A percentile compares a stretch with the other conserved stretches of the same genome.
phyloP scores from a whole-genome alignment of 139 green algal genomes.

The Chlorella sorokiniana region DNA sequence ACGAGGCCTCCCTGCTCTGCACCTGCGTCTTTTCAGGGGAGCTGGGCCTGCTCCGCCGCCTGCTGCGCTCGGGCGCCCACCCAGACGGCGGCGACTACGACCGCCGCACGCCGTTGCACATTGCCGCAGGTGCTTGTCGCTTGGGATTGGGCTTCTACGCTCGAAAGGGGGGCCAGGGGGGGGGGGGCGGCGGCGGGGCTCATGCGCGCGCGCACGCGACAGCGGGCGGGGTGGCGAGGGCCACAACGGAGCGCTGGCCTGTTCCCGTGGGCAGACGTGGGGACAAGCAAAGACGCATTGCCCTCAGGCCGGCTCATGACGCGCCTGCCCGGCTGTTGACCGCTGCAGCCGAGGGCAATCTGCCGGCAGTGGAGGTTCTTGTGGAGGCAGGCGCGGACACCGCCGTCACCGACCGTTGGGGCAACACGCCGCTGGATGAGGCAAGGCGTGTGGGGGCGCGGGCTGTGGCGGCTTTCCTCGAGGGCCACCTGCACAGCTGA shows the following conservation, averaged over 20 bases:
- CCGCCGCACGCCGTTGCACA: slow-evolving; percentile 64
- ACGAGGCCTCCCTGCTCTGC: slow-evolving; percentile 40
- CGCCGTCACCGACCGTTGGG: slow-evolving; percentile 40
- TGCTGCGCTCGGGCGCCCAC: slow-evolving; percentile 59
- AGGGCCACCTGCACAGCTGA: background rate
- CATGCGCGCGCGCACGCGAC: background rate
- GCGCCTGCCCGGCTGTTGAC: background rate
- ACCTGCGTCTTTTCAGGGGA: slow-evolving; percentile 45
- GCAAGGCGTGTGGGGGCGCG: slow-evolving; percentile 53
- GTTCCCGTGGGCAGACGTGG: background rate
- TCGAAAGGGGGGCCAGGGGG: too few relatives aligned
- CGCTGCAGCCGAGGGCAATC: slow-evolving; percentile 55
- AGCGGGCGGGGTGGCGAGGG: background rate
- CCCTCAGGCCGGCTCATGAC: background rate
- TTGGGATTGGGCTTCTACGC: too few relatives aligned
- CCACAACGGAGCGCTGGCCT: background rate
- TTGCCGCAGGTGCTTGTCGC: slow-evolving; percentile 42
- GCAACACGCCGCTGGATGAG: slow-evolving; percentile 58
- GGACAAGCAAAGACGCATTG: background rate
- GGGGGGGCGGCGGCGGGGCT: too few relatives aligned
- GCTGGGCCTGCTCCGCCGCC: slow-evolving; percentile 50
- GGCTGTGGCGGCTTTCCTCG: slow-evolving; percentile 18
- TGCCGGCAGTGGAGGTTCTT: slow-evolving; percentile 45
- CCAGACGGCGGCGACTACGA: slow-evolving; percentile 68
- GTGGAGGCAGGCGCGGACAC: slow-evolving; percentile 20